Conservation (phyloP, 1,139 yeast species). For the Groenewaldozyma sp. region DNA sequence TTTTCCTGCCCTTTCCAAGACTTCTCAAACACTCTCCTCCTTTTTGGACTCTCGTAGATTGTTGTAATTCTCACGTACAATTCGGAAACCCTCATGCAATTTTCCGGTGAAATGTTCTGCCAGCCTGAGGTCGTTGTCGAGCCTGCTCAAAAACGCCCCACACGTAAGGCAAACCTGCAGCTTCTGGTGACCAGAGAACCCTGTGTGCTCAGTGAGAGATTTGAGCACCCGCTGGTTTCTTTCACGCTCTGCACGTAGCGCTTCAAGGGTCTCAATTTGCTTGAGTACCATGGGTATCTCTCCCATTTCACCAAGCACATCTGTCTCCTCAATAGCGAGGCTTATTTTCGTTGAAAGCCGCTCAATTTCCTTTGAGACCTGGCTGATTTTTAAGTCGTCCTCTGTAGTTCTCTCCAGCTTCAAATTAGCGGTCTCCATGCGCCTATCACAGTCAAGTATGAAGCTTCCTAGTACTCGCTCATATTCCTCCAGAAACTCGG, state of each 20-base stretch:
- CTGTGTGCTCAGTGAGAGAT: slow-evolving; percentile 58
- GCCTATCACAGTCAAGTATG: slow-evolving; percentile 58
- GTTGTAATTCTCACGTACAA: slow-evolving; percentile 56
- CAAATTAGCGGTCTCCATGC: slow-evolving; percentile 55
- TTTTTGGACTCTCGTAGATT: slow-evolving; percentile 31
- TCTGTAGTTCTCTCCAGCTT: slow-evolving; percentile 72
- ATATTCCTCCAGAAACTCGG: slow-evolving; percentile 66
- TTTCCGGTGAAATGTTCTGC: slow-evolving; percentile 92
- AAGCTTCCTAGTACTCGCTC: slow-evolving; percentile 43
- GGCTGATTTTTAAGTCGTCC: slow-evolving; percentile 56
- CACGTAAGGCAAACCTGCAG: slow-evolving; percentile 86
- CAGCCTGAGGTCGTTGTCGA: slow-evolving; percentile 81
- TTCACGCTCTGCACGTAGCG: slow-evolving; percentile 34
- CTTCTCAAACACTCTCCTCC: background rate
- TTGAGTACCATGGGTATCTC: slow-evolving; percentile 46
- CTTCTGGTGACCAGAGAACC: slow-evolving; percentile 83
- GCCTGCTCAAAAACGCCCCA: slow-evolving; percentile 79
- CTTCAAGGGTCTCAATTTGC: slow-evolving; percentile 34
- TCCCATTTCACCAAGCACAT: slow-evolving; percentile 42
- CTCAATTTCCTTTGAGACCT: slow-evolving; percentile 58
- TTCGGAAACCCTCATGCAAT: slow-evolving; percentile 72
- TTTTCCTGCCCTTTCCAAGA: background rate
- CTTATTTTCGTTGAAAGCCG: slow-evolving; percentile 57
- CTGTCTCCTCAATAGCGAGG: slow-evolving; percentile 61
- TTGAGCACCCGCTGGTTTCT: slow-evolving; percentile 44